Percentiles rank a stretch among this genome's conserved stretches.
Conservation (phyloP, 2,329 filamentous ascomycete genomes). For the Cladosporium phlei region DNA sequence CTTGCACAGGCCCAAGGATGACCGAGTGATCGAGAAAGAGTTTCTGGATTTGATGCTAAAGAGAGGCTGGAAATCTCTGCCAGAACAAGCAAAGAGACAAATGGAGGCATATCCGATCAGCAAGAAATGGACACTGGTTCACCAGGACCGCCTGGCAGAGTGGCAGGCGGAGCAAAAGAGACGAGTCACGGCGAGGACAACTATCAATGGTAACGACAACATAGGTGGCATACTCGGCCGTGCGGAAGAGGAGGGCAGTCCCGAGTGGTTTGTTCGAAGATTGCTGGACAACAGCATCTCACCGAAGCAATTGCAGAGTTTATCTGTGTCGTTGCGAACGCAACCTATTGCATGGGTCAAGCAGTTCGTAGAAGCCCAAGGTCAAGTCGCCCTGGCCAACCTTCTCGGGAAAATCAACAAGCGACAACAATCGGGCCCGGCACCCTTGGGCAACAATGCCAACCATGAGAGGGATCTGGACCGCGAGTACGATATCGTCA, state of each 20-base stretch:
- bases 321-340: conserved; percentile 90
- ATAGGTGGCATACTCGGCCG: conserved; percentile 61
- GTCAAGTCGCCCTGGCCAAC: conserved; percentile 91
- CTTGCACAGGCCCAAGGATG: conserved; percentile 71
- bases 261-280: conserved; percentile 96
- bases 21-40: conserved; percentile 80
- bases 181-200: conserved; percentile 65
- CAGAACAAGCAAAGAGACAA: conserved; percentile 87
- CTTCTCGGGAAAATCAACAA: conserved; percentile 91
- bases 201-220: conserved; percentile 53
- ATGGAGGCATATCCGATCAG: conserved; percentile 92
- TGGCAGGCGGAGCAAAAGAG: conserved; percentile 93
- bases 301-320: conserved; percentile 81
- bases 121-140: conserved; percentile 96
- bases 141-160: conserved; percentile 90
- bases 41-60: conserved; percentile 95
- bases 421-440: conserved; percentile 69
- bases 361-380: conserved; percentile 93
- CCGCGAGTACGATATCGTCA: conserved; percentile 93
- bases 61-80: conserved; percentile 93
- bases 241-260: conserved; percentile 90
- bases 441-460: conserved; percentile 50
- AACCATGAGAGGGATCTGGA: conserved; percentile 75
- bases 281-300: conserved; percentile 95
- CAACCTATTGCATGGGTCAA: conserved; percentile 97